phyloP scores from a whole-genome alignment of 2,329 filamentous ascomycete species.

The Xylariales sp. region DNA sequence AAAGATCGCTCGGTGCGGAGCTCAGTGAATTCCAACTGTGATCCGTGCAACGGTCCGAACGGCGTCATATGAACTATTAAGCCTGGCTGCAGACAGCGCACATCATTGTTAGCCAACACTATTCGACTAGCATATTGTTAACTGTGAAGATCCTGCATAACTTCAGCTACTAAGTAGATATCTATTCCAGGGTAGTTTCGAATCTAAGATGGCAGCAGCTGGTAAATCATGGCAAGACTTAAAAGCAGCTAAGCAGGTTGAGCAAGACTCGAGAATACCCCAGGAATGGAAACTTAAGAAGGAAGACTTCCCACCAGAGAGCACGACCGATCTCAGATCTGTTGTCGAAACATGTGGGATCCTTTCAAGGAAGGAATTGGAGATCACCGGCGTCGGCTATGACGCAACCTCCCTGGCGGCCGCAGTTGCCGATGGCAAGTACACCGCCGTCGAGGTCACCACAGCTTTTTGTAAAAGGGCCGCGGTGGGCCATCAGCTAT shows the following conservation, averaged over 20 bases:
- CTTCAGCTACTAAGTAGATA: too few species aligned
- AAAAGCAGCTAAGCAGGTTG: slow-evolving; percentile 15
- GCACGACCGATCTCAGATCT: slow-evolving; percentile 15
- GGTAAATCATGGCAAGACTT: slow-evolving; percentile 18
- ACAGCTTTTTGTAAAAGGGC: slow-evolving; percentile 7
- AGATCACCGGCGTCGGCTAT: slow-evolving; percentile 17
- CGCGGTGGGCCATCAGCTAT: slow-evolving; percentile 8
- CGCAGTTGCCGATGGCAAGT: slow-evolving; percentile 9
- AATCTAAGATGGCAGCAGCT: too few species aligned
- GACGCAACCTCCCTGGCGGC: slow-evolving; percentile 18
- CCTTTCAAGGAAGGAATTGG: slow-evolving; percentile 14
- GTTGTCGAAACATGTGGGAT: slow-evolving; percentile 14
- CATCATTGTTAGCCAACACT: too few species aligned
- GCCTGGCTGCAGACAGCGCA: too few species aligned
- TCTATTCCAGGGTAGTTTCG: too few species aligned
- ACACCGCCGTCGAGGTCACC: neutral
- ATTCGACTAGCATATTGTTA: too few species aligned
- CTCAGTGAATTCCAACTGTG: too few species aligned
- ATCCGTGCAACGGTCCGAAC: too few species aligned
- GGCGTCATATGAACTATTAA: too few species aligned
- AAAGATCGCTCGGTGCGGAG: too few species aligned
- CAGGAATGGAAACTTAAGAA: slow-evolving; percentile 18
- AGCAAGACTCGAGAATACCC: slow-evolving; percentile 17
- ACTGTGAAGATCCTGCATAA: too few species aligned
- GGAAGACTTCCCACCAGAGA: slow-evolving; percentile 14